Conservation (phyloP, 116 monocot genomes). For the Cymodocea nodosa region DNA sequence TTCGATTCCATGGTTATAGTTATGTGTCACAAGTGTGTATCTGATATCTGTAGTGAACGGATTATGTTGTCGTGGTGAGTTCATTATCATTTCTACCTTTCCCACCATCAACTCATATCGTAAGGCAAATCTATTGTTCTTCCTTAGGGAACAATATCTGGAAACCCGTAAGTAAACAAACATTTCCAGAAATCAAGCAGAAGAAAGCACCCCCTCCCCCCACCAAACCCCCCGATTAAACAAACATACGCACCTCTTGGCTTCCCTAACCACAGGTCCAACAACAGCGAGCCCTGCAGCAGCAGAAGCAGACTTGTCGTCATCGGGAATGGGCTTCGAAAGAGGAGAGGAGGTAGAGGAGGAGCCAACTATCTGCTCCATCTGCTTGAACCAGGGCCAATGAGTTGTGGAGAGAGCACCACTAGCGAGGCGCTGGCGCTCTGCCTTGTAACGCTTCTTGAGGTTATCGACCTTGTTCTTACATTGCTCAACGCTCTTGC, state of each 20-base stretch:
- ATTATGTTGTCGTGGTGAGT: too few species aligned
- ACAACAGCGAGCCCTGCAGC: neutral
- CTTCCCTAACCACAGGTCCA: constrained; percentile 26
- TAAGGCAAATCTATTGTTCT: too few species aligned
- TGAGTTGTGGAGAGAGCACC: constrained; percentile 49
- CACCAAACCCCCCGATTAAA: too few species aligned
- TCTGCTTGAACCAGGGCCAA: constrained; percentile 98
- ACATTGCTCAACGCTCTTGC: constrained; percentile 97
- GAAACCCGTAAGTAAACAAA: too few species aligned
- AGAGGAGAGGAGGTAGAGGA: constrained; percentile 29
- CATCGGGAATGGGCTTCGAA: constrained; percentile 31
- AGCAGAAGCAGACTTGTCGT: constrained; percentile 32
- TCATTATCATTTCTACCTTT: too few species aligned
- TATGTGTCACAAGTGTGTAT: too few species aligned
- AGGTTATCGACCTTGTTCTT: constrained; percentile 99
- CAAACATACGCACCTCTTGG: constrained; percentile 36
- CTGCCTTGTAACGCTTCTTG: constrained; percentile 98
- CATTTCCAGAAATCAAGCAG: too few species aligned
- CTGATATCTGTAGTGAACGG: too few species aligned
- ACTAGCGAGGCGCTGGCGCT: constrained; percentile 67
- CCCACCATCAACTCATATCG: too few species aligned
- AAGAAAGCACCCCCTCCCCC: too few species aligned
- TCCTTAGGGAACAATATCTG: too few species aligned
- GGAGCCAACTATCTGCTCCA: constrained; percentile 74
- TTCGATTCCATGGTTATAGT: too few species aligned